Base-by-base conservation (phyloP, 306 rosid species). In the Purshia tridentata region DNA sequence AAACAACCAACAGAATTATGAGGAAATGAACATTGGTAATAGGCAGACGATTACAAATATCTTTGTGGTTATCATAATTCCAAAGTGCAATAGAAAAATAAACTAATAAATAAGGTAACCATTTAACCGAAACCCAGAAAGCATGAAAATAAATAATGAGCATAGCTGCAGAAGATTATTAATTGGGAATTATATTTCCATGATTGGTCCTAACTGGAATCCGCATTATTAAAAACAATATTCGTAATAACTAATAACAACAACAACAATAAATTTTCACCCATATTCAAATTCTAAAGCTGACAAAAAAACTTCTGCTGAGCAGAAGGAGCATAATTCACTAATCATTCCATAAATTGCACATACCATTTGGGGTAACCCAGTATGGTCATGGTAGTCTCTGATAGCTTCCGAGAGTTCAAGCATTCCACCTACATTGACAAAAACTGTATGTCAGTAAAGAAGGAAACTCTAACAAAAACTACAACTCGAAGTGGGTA, bases 341-440 rank as follows among this genome's bases (percentile, higher is more conserved):
- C 11, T 8, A 48, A 23, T 29, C 45, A 37, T 6, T 47, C 3
- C 49, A 59, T 13, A 48, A 48, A 70, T 19, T 18, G 59, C 20
- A 9, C 40, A 57, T 86, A 94, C 99, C 90, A 94, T 87, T 58
- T 87, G 96, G 51, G 99, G 99, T 35, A 94, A 79, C 66, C 89
- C 98, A 15, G 86, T 84, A 77, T 83, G 94, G 66, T 91, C 99
- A 69, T 94, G 97, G 84, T 90, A 91, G 77, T 94, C 98, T 84
- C 99, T 90, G 81, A 94, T 94, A 48, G 99, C 99, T 77, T 94
- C 99, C 5, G 98, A 90, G 57, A 94, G 93, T 67, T 94, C 99
- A 76, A 94, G 99, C 97, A 91, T 81, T 64, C 74, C 81, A 80
- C 98, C 99, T 94, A 55, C 80, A 76, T 42, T 49, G 41, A 50